Evolutionary conservation across 768 basidiomycete species (phyloP), one percentile per base, ranked within the genome.

Genomic region (Calocera viscosa): DNA sequence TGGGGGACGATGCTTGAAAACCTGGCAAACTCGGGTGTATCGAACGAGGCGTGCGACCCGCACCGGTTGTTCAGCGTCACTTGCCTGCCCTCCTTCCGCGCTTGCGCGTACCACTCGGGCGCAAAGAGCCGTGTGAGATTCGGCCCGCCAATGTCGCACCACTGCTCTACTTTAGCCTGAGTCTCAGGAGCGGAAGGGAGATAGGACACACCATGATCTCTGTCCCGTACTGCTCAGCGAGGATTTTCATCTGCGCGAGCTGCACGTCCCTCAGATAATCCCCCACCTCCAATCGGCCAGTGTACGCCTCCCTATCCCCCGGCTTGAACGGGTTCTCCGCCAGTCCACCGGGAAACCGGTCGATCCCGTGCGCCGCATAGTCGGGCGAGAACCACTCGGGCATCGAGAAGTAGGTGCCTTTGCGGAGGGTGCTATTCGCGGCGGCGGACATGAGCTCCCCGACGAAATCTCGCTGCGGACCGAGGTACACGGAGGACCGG

Each of bases 341-440:
- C 3, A 83, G 76, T 2, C 80, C 80, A 26, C 84, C 84, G 0
- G 84, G 85, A 79, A 80, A 84, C n/a, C 11, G 1, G 1, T 71
- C 74, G 47, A 80, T 83, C 1, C 85, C 84, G 65, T 84, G 83
- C 49, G 74, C 74, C 5, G 77, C 80, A 64, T 72, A 84, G 65
- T 83, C 78, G 3, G 85, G 85, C 67, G 80, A 83, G 69, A 80
- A 84, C 83, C 82, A 85, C 69, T 85, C 83, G 0, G 83, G 82
- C 53, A 85, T 73, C 2, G 82, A 82, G 74, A 81, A 83, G 67
- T 84, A 85, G 0, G 84, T 83, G 11, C 84, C 85, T n/a, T 81
- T 77, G 24, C 82, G 80, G 28, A 85, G 69, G 83, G 65, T 81
- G 81, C 68, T 83, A 80, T 0, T 70, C 64, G 80, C 82, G 7